Evolutionary conservation across 176 grass and related monocot genomes (phyloP).

Genomic region (Lolium rigidum): DNA sequence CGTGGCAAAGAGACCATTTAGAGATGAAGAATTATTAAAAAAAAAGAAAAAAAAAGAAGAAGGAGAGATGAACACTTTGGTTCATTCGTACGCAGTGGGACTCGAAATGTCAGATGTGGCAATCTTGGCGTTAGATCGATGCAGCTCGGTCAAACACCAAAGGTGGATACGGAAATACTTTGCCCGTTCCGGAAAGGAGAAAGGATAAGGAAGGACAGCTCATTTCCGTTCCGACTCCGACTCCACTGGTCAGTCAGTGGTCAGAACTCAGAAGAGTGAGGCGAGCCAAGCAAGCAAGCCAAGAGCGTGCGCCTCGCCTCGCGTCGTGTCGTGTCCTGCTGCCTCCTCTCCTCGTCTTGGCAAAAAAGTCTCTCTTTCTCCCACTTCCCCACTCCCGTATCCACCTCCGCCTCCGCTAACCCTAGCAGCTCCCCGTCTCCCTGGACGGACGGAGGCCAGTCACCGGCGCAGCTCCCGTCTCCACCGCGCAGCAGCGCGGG

Average conservation of each 20-base stretch:
- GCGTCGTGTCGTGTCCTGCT: not conserved
- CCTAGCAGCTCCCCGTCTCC: not conserved
- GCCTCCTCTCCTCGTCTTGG: not conserved
- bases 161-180: not conserved
- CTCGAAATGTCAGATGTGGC: too few relatives aligned
- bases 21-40: too few relatives aligned
- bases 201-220: not conserved
- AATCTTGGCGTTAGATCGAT: too few relatives aligned
- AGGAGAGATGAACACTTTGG: too few relatives aligned
- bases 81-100: too few relatives aligned
- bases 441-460: not conserved
- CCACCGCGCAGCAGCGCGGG: not conserved
- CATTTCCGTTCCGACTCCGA: slow-evolving; percentile 1
- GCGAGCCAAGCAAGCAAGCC: not conserved
- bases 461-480: not conserved
- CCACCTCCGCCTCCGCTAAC: slow-evolving; percentile 14
- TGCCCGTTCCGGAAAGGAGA: not conserved
- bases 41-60: too few relatives aligned
- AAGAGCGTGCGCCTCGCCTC: not conserved
- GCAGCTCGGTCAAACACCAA: too few relatives aligned
- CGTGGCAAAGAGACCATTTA: too few relatives aligned
- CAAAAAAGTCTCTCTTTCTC: not conserved
- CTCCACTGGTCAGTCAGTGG: not conserved
- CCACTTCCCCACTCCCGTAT: not conserved
- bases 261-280: not conserved